These are phyloP conservation scores for Skeletonema grethae DNA, from an alignment of 108 stramenopile genomes.

Conservation along the genomic window DNA sequence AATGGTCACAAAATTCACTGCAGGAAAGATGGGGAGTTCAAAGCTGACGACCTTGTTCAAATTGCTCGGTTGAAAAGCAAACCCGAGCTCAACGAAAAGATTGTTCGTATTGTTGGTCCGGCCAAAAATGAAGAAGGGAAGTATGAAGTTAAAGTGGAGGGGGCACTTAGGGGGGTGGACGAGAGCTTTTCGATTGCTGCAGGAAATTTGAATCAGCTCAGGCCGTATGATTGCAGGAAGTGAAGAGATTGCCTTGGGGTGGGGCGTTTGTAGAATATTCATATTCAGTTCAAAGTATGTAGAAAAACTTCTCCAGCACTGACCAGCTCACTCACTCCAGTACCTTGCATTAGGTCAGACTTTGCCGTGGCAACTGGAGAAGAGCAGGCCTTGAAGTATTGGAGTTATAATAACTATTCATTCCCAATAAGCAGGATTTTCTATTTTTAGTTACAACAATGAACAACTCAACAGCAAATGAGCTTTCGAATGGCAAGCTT, in stretches of 20 bases:
- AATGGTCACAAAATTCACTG: conserved; percentile 21
- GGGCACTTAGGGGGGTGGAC: conserved; percentile 9
- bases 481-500: no score
- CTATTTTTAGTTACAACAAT: no score
- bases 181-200: conserved; percentile 12
- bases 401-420: no score
- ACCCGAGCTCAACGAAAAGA: conserved; percentile 17
- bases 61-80: conserved; percentile 27
- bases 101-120: conserved; percentile 24
- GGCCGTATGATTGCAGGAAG: conserved; percentile 25
- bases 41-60: conserved; percentile 27
- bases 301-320: no score
- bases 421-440: no score
- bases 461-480: no score
- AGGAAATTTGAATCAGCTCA: conserved; percentile 24
- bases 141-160: conserved; percentile 18
- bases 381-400: no score
- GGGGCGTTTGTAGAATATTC: no score
- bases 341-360: no score
- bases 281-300: no score
- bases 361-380: no score
- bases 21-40: conserved; percentile 32
- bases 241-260: background rate
- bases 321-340: no score
- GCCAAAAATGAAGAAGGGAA: conserved; percentile 9